Base-by-base conservation (phyloP, 768 basidiomycete species). In the Pisolithus microcarpus region DNA sequence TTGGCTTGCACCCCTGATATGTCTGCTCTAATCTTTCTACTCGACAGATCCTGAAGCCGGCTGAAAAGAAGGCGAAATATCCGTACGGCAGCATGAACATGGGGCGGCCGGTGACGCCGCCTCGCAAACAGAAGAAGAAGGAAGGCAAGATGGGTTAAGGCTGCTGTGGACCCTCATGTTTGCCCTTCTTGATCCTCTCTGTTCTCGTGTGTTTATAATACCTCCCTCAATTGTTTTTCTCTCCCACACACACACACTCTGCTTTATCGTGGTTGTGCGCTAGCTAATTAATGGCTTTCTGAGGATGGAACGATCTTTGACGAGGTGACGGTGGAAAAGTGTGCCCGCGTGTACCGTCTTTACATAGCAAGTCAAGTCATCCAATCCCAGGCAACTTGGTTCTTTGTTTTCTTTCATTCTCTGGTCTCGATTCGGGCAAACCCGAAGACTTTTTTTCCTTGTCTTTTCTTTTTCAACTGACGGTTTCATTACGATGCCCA, bases 61-160 rank as follows among this genome's bases (percentile, higher is more conserved):
- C 95, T 18, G 95, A 99, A 77, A 98, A 98, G 82, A 97, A 96
- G 72, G 81, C 88, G 50, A 95, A 94, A 70, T 87, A 91, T 58
- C 86, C 89, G 4, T 90, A 91, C 58, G 87, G 88, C 42, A 86
- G 85, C 45, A 87, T 87, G 76, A 87, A 87, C 63, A 82, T 85
- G 77, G 86, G 85, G 23, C 80, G 91, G 58, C 91, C 88, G 5
- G 87, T 94, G 60, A 97, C 94, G 57, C 93, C 93, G 56, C 94
- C 94, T 55, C 89, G 94, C 71, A 96, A 95, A 78, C 84, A 85
- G 73, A 95, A 93, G 87, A 94, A 94, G 82, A 92, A 92, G 78
- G 90, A 87, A 61, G 81, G 75, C 74, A 89, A 88, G 78, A 80
- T 73, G 65, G 69, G 70, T 53, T 72, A 36, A 70, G 66, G 54